Evolutionary conservation across 176 grass and related monocot species (phyloP), one percentile per base, ranked within the genome.

Genomic region (Oryza australiensis): DNA sequence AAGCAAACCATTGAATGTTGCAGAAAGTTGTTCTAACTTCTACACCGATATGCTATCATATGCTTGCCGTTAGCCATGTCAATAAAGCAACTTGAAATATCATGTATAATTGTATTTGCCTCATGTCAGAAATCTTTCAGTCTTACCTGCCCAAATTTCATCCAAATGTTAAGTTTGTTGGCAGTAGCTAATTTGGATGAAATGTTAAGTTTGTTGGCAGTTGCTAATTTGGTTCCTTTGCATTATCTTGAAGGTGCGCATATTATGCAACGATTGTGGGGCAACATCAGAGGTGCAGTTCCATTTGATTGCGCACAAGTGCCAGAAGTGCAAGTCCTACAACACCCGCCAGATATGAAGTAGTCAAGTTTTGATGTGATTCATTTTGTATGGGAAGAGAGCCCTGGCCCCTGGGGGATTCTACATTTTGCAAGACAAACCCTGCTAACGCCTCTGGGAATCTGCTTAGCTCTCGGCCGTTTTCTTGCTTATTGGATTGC

Each of bases 211-310:
- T 13, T n/a, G 11, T 68, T 74, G 8, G 15, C 26, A 12, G 9
- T 18, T 73, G 14, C 43, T 89, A 64, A 76, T 53, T 43, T 29
- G 46, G 16, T 9, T 18, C 38, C 14, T 33, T 75, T 3, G 48
- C 57, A 2, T 82, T 27, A 14, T 41, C 64, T 23, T 89, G 72
- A 57, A 99, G 91, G 89, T 96, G 26, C 85, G 80, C 34, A 99
- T 99, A 78, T 84, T 94, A 23, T 99, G 97, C 89, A 99, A 99
- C 9, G 93, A 99, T 42, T 96, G 93, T 5, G 89, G 89, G 37
- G 57, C 40, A 27, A 86, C 35, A 60, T 94, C 96, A 23, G 79
- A 91, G 13, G 89, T 95, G 67, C 90, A 88, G 29, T 95, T 94
- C 48, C 93, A 95, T 82, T 75, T 99, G 49, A 76, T 99, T 35